A percentile compares a stretch with the other conserved stretches of the same genome.
Evolutionary conservation across 176 grass and related monocot species (phyloP).

Genomic region (Juncus effusus): DNA sequence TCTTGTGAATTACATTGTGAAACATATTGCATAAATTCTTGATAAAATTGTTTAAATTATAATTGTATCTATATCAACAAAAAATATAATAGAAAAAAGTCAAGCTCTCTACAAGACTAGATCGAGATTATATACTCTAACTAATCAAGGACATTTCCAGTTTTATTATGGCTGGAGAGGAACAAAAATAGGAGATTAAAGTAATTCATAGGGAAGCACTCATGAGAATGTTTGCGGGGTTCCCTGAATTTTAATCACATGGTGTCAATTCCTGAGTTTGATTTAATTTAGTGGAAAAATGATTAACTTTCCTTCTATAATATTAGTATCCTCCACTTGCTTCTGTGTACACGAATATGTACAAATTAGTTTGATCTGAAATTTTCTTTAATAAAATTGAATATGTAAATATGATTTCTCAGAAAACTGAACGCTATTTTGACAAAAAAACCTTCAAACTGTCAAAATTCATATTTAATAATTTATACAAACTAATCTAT

Average conservation of each 20-base stretch:
- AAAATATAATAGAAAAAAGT: background rate
- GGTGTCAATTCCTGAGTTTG: conserved; percentile 5
- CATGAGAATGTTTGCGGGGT: conserved; percentile 2
- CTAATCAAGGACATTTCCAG: background rate
- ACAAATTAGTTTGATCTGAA: background rate
- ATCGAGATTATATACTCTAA: background rate
- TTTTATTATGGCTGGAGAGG: background rate
- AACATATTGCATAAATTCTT: background rate
- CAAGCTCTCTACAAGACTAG: background rate
- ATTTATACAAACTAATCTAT: background rate
- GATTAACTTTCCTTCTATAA: background rate
- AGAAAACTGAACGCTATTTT: background rate
- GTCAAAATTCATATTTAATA: no score
- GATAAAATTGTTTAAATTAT: background rate
- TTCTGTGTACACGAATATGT: background rate
- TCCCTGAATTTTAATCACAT: conserved; percentile 10
- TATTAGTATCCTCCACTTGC: background rate
- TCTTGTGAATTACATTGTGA: no score
- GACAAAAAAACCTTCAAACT: no score
- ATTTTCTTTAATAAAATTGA: background rate
- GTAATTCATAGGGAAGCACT: conserved; percentile 15
- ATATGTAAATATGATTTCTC: background rate
- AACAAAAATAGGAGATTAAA: conserved; percentile 1
- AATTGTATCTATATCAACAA: background rate
- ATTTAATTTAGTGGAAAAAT: background rate